Conservation (phyloP, 1,284 basidiomycete genomes). For the Malassezia brasiliensis region DNA sequence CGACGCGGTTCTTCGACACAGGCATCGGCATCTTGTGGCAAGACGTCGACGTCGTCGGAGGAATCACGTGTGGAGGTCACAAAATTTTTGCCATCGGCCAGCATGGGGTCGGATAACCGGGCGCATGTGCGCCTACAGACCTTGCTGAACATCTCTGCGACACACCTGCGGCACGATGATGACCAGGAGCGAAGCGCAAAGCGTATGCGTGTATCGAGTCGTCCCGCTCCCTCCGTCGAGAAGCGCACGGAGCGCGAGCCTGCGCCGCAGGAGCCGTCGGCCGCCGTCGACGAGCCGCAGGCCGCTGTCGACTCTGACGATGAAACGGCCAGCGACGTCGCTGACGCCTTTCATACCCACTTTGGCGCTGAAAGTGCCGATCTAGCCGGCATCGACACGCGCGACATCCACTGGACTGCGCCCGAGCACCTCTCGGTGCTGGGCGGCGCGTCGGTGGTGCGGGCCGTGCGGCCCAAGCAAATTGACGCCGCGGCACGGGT, state of each 20-base stretch:
- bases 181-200: not conserved
- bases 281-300: not conserved
- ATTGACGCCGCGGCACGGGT: not conserved
- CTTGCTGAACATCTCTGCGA: slow-evolving; percentile 82
- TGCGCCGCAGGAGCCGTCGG: not conserved
- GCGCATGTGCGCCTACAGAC: slow-evolving; percentile 61
- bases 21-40: slow-evolving; percentile 29
- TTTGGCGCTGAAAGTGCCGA: slow-evolving; percentile 21
- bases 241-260: not conserved
- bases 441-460: slow-evolving; percentile 9
- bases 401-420: slow-evolving; percentile 18
- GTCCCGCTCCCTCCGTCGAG: not conserved
- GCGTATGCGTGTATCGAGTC: slow-evolving; percentile 2
- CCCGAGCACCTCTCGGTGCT: slow-evolving; percentile 17
- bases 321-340: slow-evolving; percentile 8
- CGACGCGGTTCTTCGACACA: slow-evolving; percentile 44
- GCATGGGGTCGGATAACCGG: slow-evolving; percentile 7
- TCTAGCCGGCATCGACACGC: slow-evolving; percentile 2
- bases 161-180: slow-evolving; percentile 21
- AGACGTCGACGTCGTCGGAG: not conserved
- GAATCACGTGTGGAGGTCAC: slow-evolving; percentile 17
- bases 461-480: not conserved
- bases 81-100: slow-evolving; percentile 1
- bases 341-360: slow-evolving; percentile 28
- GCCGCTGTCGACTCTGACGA: slow-evolving; percentile 27